Base-by-base conservation (phyloP, 1,139 yeast species). In the Kurtzmaniella quercitrusa region DNA sequence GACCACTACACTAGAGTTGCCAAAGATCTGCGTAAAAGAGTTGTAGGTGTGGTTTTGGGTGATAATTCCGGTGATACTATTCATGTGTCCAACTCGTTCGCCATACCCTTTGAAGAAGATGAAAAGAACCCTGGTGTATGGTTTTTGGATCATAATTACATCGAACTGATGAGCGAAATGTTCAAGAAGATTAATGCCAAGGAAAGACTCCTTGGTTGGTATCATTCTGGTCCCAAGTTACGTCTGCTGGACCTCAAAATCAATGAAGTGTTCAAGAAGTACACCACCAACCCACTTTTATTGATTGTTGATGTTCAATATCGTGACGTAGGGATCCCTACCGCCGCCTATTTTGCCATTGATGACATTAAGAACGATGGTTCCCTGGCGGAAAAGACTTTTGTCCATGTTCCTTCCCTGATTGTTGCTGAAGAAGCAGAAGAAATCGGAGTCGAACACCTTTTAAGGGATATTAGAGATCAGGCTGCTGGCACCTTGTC, bases 351-450 rank as follows among this genome's bases (percentile, higher is more conserved):
- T 61, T 75, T 83, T 55, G 95, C 98, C 3, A 83, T 93, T 37
- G 98, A 94, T 58, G 98, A 93, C 67, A 88, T 93, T 50, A 91
- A 90, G 61, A 94, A 90, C 57, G 98, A 91, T 64, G 98, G 98
- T n/a, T 80, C 96, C 1, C 82, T 93, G 3, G 88, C 96, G 3
- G 96, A 90, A 59, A 84, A 84, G 66, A 91, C 98, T 1, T 93
- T 93, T 69, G 81, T 89, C 36, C 98, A 94, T 65, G 84, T 91
- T 34, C 96, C 98, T 12, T 87, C 96, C 12, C 75, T 81, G 27
- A 90, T 94, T 51, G 95, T 89, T 60, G 99, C 99, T 3, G 98
- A 94, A 62, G 98, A 94, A 63, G 98, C 98, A 2, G 98, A 94
- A 66, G 99, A 94, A 66, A 94, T 94, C 55, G 98, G 98, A 50